Conservation (phyloP, 2,329 filamentous ascomycete genomes). For the Aspergillus quadricinctus region DNA sequence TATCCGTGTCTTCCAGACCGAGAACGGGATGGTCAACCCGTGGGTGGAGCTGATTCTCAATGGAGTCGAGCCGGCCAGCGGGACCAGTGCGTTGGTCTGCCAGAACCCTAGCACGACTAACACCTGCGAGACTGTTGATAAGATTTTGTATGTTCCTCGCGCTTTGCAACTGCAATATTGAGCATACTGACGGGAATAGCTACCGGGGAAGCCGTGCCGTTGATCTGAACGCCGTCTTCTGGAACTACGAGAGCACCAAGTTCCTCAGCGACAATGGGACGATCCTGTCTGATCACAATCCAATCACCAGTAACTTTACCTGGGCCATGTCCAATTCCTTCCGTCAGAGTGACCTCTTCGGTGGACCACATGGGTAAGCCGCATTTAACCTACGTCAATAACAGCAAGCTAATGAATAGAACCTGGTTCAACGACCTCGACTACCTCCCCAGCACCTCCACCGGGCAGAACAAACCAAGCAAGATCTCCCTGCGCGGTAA, state of each 20-base stretch:
- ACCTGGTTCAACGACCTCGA: conserved; percentile 55
- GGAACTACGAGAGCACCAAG: conserved; percentile 49
- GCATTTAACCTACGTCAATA: neutral
- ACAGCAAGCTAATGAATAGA: conserved; percentile 3
- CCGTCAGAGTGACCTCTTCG: conserved; percentile 34
- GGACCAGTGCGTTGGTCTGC: conserved; percentile 43
- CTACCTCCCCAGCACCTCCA: conserved; percentile 28
- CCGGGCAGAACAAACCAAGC: conserved; percentile 31
- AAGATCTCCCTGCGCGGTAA: conserved; percentile 40
- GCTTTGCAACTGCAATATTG: no score
- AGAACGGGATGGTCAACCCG: conserved; percentile 53
- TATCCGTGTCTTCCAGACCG: conserved; percentile 47
- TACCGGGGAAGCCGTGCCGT: conserved; percentile 39
- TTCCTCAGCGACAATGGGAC: conserved; percentile 56
- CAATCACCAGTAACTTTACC: conserved; percentile 38
- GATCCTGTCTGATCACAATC: conserved; percentile 62
- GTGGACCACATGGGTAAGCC: conserved; percentile 23
- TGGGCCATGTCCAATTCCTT: conserved; percentile 48
- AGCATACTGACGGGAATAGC: conserved; percentile 3
- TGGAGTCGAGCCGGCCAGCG: conserved; percentile 46
- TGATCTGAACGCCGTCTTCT: conserved; percentile 46
- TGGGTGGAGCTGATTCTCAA: conserved; percentile 55
- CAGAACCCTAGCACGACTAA: conserved; percentile 53
- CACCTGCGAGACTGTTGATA: conserved; percentile 63
- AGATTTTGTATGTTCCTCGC: conserved; percentile 45